phyloP scores from a whole-genome alignment of 169 alveolate genomes.

The Eimeria necatrix region DNA sequence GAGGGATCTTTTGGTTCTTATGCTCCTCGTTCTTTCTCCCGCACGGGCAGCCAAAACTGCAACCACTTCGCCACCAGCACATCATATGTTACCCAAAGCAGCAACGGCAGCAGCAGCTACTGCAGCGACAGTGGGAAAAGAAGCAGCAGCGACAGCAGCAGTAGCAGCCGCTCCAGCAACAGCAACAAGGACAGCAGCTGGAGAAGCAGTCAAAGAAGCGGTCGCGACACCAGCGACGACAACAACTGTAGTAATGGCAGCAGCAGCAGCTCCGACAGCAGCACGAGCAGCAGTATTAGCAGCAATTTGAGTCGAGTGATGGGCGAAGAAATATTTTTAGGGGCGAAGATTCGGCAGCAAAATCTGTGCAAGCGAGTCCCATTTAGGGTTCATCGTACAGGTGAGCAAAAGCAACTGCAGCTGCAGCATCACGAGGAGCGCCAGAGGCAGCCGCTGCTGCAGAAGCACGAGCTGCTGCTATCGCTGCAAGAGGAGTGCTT shows the following conservation, averaged over 20 bases:
- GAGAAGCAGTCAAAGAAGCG: not conserved
- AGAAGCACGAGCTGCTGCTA: not conserved
- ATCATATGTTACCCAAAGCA: not conserved
- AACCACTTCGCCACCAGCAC: not conserved
- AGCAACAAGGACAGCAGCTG: not conserved
- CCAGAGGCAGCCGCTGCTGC: not conserved
- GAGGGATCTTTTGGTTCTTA: not conserved
- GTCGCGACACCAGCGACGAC: not conserved
- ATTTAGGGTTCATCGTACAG: conserved; percentile 6
- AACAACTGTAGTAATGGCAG: not conserved
- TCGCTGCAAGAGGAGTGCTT: not conserved
- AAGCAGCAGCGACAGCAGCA: not conserved
- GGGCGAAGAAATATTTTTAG: not conserved
- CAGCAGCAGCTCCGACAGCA: not conserved
- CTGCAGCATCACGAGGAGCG: not conserved
- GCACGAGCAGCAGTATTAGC: not conserved
- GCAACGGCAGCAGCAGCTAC: conserved; percentile 11
- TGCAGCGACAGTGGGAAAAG: not conserved
- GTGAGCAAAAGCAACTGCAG: conserved; percentile 6
- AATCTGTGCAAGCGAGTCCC: not conserved
- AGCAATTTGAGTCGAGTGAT: not conserved
- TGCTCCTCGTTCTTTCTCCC: not conserved
- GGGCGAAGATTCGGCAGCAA: not conserved
- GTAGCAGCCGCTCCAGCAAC: conserved; percentile 3
- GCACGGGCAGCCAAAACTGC: not conserved